A percentile compares a stretch with the other conserved stretches of the same genome.
phyloP scores from a whole-genome alignment of 2,329 filamentous ascomycete species.

The Scleromitrula shiraiana region DNA sequence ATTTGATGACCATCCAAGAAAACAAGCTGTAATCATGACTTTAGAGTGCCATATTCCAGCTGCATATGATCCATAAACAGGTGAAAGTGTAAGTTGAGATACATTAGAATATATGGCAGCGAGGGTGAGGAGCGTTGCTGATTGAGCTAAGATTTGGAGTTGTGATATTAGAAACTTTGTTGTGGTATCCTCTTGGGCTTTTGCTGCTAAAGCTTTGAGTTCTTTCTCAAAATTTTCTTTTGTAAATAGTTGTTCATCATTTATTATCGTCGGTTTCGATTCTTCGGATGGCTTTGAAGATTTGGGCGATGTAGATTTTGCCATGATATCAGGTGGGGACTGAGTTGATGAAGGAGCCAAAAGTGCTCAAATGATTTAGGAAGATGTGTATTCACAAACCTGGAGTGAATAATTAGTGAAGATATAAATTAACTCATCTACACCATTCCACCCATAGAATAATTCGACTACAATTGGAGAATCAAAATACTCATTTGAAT shows the following conservation, averaged over 20 bases:
- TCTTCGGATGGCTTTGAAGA: constrained; percentile 11
- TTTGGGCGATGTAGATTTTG: constrained; percentile 11
- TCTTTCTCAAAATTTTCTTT: constrained; percentile 31
- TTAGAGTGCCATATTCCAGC: constrained; percentile 63
- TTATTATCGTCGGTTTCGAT: not conserved
- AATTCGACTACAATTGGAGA: not conserved
- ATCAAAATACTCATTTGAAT: constrained; percentile 1
- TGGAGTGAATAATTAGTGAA: no score
- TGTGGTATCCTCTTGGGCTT: constrained; percentile 29
- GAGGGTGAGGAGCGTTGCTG: constrained; percentile 42
- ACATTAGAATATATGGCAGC: constrained; percentile 59
- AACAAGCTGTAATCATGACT: constrained; percentile 56
- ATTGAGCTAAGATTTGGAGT: constrained; percentile 28
- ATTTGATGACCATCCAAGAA: constrained; percentile 65
- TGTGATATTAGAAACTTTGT: constrained; percentile 25
- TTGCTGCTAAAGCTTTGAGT: constrained; percentile 26
- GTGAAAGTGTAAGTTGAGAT: constrained; percentile 70
- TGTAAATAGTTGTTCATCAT: constrained; percentile 16
- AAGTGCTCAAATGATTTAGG: not conserved
- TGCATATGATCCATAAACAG: constrained; percentile 82
- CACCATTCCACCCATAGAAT: no score
- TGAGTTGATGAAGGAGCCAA: not conserved
- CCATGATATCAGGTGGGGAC: constrained; percentile 12
- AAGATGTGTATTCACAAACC: no score
- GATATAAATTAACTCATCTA: no score